Base-by-base conservation (phyloP, 768 basidiomycete species). In the Chlorophyllum brunneum region DNA sequence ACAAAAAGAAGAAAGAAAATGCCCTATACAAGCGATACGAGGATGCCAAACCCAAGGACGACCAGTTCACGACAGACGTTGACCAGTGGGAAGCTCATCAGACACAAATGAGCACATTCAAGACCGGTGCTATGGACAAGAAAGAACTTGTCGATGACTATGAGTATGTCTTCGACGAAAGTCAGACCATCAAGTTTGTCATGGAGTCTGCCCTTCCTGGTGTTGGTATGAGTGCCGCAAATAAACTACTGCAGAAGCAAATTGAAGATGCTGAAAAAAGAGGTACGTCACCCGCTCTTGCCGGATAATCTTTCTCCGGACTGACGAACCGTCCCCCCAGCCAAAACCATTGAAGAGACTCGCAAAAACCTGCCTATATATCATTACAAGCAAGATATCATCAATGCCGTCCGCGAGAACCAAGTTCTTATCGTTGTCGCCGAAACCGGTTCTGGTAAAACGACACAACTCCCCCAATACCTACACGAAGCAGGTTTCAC, bases 371-470 rank as follows among this genome's bases (percentile, higher is more conserved):
- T 99, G 18, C 97, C 97, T 1, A 95, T 98, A 51, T 98, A 88
- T 61, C 74, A 80, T 10, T 95, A 86, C 71, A 89, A 94, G 45
- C 85, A 95, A 39, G 77, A 92, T 50, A 82, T 98, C 18, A 83
- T 99, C 7, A 80, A 85, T 18, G 97, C 97, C 0, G 86, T 99
- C 54, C 81, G 82, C 37, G 82, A 93, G 30, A 88, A 97, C 63
- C 97, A 98, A 62, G 89, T 98, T 16, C 82, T 99, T 58, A 94
- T 99, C 52, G 93, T 99, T 42, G 94, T 97, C 44, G 97, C 95
- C 9, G 97, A 99, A 70, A 98, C 97, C 0, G 97, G 97, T 20
- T 98, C 97, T 2, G 97, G 97, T 30, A 99, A 99, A 72, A 99
- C 97, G 1, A 99, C 97, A 0, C 97, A 99, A 66, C 76, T 99